These are phyloP conservation scores for Pisolithus tinctorius DNA, from an alignment of 768 basidiomycete species.

Conservation along the genomic window DNA sequence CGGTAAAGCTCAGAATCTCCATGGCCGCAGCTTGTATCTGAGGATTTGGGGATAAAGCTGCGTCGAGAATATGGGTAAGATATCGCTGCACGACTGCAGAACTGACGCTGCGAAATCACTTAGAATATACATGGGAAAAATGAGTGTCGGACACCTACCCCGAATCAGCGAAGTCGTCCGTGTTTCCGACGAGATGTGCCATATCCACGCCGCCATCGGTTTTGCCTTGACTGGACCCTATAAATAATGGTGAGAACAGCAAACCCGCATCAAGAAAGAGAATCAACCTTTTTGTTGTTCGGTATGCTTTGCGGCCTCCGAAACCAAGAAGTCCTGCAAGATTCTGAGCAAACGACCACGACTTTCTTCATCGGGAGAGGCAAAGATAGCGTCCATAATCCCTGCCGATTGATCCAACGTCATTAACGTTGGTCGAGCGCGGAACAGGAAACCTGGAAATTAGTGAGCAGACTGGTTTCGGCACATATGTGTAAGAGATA, in stretches of 20 bases:
- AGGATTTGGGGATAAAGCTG: constrained; percentile 63
- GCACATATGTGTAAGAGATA: constrained; percentile 25
- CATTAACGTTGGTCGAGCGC: constrained; percentile 89
- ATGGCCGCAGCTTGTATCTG: constrained; percentile 79
- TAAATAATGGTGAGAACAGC: not conserved
- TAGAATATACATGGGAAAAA: not conserved
- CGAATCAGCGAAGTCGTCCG: constrained; percentile 93
- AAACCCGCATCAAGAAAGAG: not conserved
- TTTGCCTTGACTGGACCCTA: constrained; percentile 18
- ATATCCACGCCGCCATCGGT: constrained; percentile 60
- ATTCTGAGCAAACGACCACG: constrained; percentile 74
- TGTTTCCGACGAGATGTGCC: constrained; percentile 92
- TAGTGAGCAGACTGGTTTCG: not conserved
- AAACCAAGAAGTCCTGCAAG: constrained; percentile 85
- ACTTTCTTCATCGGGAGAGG: constrained; percentile 62
- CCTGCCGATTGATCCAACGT: constrained; percentile 67
- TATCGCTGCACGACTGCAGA: constrained; percentile 95
- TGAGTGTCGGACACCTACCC: constrained; percentile 48
- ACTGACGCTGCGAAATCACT: constrained; percentile 58
- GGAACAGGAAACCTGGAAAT: constrained; percentile 76
- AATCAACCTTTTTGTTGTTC: constrained; percentile 59
- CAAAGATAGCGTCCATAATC: constrained; percentile 89
- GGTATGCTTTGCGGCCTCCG: constrained; percentile 74
- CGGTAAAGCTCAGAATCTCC: constrained; percentile 87
- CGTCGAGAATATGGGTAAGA: constrained; percentile 70